Evolutionary conservation across 768 basidiomycete species (phyloP), one percentile per base, ranked within the genome.

Genomic region (Termitomyces sp.): DNA sequence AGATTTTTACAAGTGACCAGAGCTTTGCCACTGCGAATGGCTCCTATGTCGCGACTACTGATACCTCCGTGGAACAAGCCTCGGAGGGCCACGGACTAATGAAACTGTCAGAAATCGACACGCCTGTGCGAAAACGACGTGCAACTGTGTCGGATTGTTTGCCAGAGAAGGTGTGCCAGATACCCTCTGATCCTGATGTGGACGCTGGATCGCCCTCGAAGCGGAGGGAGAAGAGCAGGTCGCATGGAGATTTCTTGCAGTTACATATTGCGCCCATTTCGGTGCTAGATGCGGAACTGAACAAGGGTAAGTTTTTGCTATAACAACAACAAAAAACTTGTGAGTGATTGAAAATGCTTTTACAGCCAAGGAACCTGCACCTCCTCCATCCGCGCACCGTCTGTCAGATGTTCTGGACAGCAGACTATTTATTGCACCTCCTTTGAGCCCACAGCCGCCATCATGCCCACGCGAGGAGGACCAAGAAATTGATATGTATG

Each of bases 81-180:
- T 60, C 67, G 5, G 67, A 67, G 42, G 67, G 59, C 20, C 59
- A 55, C n/a, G 71, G 65, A 34, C 69, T 67, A 46, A 60, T 71
- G 24, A 61, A 64, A 12, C 65, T 73, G 49, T 70, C 74, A 6
- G 73, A 74, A 53, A 68, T 74, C 26, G 69, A 72, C 42, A 76
- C 80, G 0, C 79, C 79, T 10, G 75, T 74, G 4, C 71, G 77
- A 61, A 74, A 70, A 58, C 76, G 80, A 39, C 75, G 89, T 10
- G 87, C 86, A 27, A 90, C 90, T 1, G 83, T 91, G 58, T 83
- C 87, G 18, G 82, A 84, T 27, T 74, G 78, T 27, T 86, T 87
- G 0, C 87, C 86, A 0, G 75, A 80, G 57, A 65, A 64, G 57
- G 68, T 67, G 55, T 64, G 65, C 36, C 54, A 60, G 60, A 47